phyloP scores from a whole-genome alignment of 179 eudicot genomes.

The Amaranthus tricolor region DNA sequence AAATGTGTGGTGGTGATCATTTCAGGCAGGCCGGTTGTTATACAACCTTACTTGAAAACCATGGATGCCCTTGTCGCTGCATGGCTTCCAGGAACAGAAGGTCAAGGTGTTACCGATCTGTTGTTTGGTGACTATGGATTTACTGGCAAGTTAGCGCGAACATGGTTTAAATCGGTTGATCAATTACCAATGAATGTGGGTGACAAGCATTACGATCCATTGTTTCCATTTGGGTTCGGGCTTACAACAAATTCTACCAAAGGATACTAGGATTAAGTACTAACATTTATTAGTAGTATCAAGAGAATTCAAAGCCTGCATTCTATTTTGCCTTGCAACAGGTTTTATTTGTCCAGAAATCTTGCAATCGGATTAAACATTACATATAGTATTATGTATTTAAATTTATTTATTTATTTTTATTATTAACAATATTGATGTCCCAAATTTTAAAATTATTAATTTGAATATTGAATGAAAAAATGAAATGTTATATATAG shows the following conservation, averaged over 20 bases:
- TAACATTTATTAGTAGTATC: neutral
- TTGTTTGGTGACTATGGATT: conserved; percentile 41
- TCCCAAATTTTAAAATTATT: too few relatives aligned
- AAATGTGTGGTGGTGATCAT: conserved; percentile 12
- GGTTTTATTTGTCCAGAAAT: too few relatives aligned
- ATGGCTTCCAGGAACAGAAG: conserved; percentile 52
- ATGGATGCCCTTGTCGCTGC: conserved; percentile 54
- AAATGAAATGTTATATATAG: neutral
- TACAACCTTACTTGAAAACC: conserved; percentile 13
- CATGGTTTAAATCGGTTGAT: conserved; percentile 48
- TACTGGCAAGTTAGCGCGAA: conserved; percentile 48
- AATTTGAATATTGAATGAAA: neutral
- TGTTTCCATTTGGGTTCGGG: conserved; percentile 17
- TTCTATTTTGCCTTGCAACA: too few relatives aligned
- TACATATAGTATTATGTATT: too few relatives aligned
- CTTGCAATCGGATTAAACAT: too few relatives aligned
- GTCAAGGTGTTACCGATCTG: conserved; percentile 31
- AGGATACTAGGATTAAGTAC: neutral
- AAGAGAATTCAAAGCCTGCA: too few relatives aligned
- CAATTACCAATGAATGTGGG: conserved; percentile 52
- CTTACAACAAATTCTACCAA: conserved; percentile 20
- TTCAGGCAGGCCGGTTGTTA: conserved; percentile 18
- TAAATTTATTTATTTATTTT: too few relatives aligned
- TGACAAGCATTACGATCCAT: conserved; percentile 43
- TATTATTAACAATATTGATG: too few relatives aligned